Evolutionary conservation across 2,329 filamentous ascomycete species (phyloP), one percentile per base, ranked within the genome.

Genomic region (Aureobasidium melanogenum): DNA sequence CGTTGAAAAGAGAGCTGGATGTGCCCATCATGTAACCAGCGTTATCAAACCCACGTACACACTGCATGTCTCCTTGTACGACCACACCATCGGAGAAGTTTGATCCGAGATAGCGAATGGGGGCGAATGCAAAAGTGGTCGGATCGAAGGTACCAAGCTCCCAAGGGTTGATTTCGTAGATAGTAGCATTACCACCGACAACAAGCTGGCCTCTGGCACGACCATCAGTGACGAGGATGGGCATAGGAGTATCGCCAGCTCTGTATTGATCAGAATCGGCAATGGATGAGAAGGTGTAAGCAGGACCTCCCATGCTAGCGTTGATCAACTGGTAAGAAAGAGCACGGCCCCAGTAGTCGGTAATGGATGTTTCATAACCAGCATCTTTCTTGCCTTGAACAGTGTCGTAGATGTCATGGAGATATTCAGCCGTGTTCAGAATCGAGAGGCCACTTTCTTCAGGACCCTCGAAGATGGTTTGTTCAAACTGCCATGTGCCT

Each of bases 261-360:
- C 76, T 73, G 72, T 93, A 93, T n/a, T 80, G 78, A 1, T 80
- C 69, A 19, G 83, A 80, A 46, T 84, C 69, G 8, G 85, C 82
- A 66, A 92, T 88, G 3, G 89, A 94, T 3, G 90, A 95, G 77
- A 87, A 96, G 4, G 91, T 96, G 69, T 88, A 91, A 15, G 78
- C 80, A 19, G 87, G 84, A 0, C 89, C 91, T 41, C 91, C 92
- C 63, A 88, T 75, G 1, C 80, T 81, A 6, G 84, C 88, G 70
- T 93, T 88, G 70, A 96, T 82, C 51, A 96, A 82, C 75, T 96
- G 91, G 74, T 88, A 95, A 1, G 87, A 87, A n/a, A 96, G 80
- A 50, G 89, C 89, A 62, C 91, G 87, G 30, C 89, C 89, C 79
- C 91, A 96, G 73, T 91, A 91, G 76, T 97, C 92, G 0, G 92